phyloP scores from a whole-genome alignment of 176 grass and related monocot genomes.

The Typha latifolia region DNA sequence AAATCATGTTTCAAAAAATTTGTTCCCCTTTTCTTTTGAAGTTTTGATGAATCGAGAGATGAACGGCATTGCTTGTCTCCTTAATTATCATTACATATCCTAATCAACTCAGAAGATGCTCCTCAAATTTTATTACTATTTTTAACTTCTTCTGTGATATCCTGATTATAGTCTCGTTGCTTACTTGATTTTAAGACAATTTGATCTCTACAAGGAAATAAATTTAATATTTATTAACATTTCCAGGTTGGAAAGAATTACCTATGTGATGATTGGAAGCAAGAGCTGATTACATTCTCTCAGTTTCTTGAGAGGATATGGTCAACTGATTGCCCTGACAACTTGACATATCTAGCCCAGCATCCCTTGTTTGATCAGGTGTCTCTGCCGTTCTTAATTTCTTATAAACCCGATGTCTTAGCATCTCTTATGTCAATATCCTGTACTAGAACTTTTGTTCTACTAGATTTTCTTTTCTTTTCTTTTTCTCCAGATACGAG shows the following conservation, averaged over 20 bases:
- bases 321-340: conserved; percentile 40
- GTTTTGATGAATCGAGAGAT: too few species aligned
- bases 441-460: conserved; percentile 7
- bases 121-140: not conserved
- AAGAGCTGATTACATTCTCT: conserved; percentile 82
- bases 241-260: conserved; percentile 74
- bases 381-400: not conserved
- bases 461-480: conserved; percentile 7
- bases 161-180: too few species aligned
- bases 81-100: too few species aligned
- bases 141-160: conserved; percentile 5
- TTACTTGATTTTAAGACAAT: too few species aligned
- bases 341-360: conserved; percentile 63
- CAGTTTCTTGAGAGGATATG: conserved; percentile 75
- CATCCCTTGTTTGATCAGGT: conserved; percentile 96
- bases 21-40: too few species aligned
- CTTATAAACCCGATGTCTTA: not conserved
- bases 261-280: conserved; percentile 72
- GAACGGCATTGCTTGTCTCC: too few species aligned
- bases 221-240: not conserved
- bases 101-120: not conserved
- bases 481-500: conserved; percentile 56
- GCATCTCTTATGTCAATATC: not conserved
- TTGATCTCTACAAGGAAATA: too few species aligned
- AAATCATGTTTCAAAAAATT: too few species aligned